phyloP scores from a whole-genome alignment of 768 basidiomycete genomes.

The Suillus ampliporus region DNA sequence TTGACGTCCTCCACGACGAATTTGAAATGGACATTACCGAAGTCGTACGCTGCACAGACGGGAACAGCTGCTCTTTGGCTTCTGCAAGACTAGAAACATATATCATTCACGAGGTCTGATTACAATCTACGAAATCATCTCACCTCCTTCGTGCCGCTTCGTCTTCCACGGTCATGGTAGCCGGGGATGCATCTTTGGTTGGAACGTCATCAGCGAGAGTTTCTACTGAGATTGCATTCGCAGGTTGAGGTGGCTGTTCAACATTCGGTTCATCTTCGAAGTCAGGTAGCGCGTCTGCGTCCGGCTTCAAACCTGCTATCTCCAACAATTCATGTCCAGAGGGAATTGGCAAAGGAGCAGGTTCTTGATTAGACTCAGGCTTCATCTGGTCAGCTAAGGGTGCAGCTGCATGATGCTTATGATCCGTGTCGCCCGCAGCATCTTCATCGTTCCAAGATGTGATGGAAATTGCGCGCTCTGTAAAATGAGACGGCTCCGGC shows the following conservation, averaged over 20 bases:
- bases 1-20: constrained; percentile 32
- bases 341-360: constrained; percentile 26
- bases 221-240: constrained; percentile 14
- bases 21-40: constrained; percentile 43
- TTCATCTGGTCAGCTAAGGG: constrained; percentile 5
- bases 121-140: not conserved
- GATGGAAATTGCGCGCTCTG: constrained; percentile 16
- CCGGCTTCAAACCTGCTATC: constrained; percentile 53
- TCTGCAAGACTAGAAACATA: constrained; percentile 41
- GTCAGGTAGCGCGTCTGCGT: constrained; percentile 53
- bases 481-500: not conserved
- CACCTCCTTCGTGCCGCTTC: constrained; percentile 35
- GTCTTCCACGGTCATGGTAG: constrained; percentile 17
- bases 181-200: constrained; percentile 15
- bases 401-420: constrained; percentile 9
- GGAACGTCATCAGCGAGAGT: constrained; percentile 16
- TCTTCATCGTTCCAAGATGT: constrained; percentile 29
- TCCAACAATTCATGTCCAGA: constrained; percentile 53
- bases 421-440: constrained; percentile 14
- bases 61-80: constrained; percentile 55
- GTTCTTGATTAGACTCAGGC: not conserved
- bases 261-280: constrained; percentile 55
- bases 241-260: constrained; percentile 14
- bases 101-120: constrained; percentile 10
- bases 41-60: constrained; percentile 35